Evolutionary conservation across 2,329 filamentous ascomycete species (phyloP).

Genomic region (Aspergillus flavus): DNA sequence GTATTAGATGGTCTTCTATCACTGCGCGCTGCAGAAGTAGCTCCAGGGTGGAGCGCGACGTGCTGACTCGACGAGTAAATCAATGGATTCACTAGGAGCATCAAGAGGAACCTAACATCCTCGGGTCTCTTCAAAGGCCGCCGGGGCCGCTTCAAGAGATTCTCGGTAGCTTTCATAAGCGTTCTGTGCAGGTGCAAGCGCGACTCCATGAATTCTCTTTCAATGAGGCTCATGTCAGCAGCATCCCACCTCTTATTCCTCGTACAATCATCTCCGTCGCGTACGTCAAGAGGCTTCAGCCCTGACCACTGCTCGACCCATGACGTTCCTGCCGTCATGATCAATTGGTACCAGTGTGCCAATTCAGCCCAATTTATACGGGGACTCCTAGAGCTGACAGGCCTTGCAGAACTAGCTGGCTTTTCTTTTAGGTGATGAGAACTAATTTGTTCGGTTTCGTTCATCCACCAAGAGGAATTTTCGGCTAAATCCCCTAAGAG

Average conservation of each 20-base stretch:
- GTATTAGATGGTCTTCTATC: slow-evolving; percentile 33
- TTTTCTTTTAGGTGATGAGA: slow-evolving; percentile 39
- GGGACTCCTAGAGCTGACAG: slow-evolving; percentile 63
- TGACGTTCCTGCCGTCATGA: slow-evolving; percentile 67
- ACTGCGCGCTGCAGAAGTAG: slow-evolving; percentile 24
- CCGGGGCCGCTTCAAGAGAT: slow-evolving; percentile 76
- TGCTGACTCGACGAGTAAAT: slow-evolving; percentile 55
- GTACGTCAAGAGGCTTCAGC: slow-evolving; percentile 44
- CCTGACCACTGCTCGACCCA: slow-evolving; percentile 67
- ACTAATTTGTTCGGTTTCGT: slow-evolving; percentile 51
- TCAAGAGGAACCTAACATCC: slow-evolving; percentile 75
- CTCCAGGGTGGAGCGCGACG: slow-evolving; percentile 15
- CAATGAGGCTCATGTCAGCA: slow-evolving; percentile 50
- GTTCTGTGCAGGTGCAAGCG: slow-evolving; percentile 70
- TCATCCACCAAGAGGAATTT: slow-evolving; percentile 82
- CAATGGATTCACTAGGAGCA: slow-evolving; percentile 78
- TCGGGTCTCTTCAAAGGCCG: slow-evolving; percentile 67
- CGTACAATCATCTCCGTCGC: slow-evolving; percentile 24
- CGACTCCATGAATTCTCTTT: slow-evolving; percentile 59
- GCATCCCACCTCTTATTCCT: slow-evolving; percentile 41
- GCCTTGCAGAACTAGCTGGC: slow-evolving; percentile 29
- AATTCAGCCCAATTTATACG: slow-evolving; percentile 75
- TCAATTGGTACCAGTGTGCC: slow-evolving; percentile 71
- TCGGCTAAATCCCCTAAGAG: slow-evolving; percentile 76
- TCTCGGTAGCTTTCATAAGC: slow-evolving; percentile 77